Percentiles rank a stretch among this genome's conserved stretches.
Evolutionary conservation across 2,329 filamentous ascomycete species (phyloP).

Genomic region (Graphiopsis chlorocephala): DNA sequence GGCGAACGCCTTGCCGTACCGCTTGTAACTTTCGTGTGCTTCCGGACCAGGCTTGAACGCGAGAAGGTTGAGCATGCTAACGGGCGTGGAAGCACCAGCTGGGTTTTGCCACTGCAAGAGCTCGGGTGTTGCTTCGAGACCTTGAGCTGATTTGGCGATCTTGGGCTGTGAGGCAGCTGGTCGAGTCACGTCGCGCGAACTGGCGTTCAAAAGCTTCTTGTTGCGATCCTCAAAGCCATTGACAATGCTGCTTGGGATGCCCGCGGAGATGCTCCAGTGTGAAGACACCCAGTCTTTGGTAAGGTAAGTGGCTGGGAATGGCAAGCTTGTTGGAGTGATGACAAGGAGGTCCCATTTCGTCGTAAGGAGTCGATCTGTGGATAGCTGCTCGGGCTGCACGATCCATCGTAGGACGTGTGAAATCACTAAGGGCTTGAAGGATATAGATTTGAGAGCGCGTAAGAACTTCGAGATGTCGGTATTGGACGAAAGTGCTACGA

Average conservation of each 20-base stretch:
- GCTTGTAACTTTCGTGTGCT: conserved; percentile 52
- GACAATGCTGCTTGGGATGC: conserved; percentile 43
- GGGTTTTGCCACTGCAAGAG: conserved; percentile 51
- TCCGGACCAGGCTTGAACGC: conserved; percentile 52
- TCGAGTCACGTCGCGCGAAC: conserved; percentile 32
- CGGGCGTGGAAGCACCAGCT: conserved; percentile 35
- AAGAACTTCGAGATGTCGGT: conserved; percentile 41
- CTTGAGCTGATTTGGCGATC: conserved; percentile 42
- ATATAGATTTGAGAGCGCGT: conserved; percentile 33
- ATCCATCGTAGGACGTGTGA: conserved; percentile 50
- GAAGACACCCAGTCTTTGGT: conserved; percentile 26
- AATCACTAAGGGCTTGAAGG: conserved; percentile 42
- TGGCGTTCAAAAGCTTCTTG: conserved; percentile 38
- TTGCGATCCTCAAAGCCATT: conserved; percentile 40
- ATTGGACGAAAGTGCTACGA: conserved; percentile 41
- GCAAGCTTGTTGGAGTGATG: conserved; percentile 37
- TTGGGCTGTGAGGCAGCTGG: conserved; percentile 36
- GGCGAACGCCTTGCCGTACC: conserved; percentile 57
- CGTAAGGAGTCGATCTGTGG: conserved; percentile 42
- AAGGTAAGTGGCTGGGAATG: conserved; percentile 25
- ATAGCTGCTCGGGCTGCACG: conserved; percentile 45
- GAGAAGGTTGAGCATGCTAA: conserved; percentile 64
- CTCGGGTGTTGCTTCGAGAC: conserved; percentile 54
- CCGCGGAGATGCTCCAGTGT: conserved; percentile 37
- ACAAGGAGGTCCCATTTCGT: conserved; percentile 50